Percentiles rank a stretch among this genome's conserved stretches.
phyloP scores from a whole-genome alignment of 2,329 filamentous ascomycete species.

The Alternaria gaisen region DNA sequence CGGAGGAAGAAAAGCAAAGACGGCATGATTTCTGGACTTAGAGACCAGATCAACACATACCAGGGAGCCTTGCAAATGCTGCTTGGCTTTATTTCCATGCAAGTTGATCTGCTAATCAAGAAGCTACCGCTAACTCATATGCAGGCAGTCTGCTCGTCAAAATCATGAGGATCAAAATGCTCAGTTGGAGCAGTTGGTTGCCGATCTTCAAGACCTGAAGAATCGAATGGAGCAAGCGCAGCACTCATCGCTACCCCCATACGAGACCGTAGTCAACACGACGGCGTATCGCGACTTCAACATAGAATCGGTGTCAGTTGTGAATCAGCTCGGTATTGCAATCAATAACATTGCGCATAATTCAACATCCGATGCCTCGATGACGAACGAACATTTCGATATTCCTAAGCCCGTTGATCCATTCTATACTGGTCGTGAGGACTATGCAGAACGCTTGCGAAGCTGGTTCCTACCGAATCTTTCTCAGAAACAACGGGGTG shows the following conservation, averaged over 20 bases:
- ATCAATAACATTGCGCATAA: not conserved
- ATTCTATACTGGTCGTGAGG: conserved; percentile 7
- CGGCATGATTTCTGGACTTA: conserved; percentile 6
- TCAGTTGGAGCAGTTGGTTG: conserved; percentile 1
- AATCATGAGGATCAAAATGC: conserved; percentile 1
- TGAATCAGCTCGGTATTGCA: not conserved
- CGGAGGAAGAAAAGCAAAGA: conserved; percentile 4
- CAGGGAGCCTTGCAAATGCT: conserved; percentile 6
- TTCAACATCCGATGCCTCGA: not conserved
- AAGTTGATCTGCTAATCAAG: not conserved
- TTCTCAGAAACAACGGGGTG: not conserved
- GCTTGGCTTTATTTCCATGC: conserved; percentile 6
- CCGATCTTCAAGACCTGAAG: not conserved
- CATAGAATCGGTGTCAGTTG: conserved; percentile 3
- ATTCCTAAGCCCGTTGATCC: conserved; percentile 10
- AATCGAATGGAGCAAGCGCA: not conserved
- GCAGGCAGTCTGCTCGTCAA: conserved; percentile 5
- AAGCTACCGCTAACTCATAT: not conserved
- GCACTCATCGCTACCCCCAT: not conserved
- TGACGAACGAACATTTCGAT: conserved; percentile 8
- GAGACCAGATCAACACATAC: conserved; percentile 8
- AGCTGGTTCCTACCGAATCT: not conserved
- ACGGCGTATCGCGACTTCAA: conserved; percentile 5
- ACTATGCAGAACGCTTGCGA: conserved; percentile 1
- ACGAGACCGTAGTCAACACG: not conserved